A percentile compares a stretch with the other conserved stretches of the same genome.
These are phyloP conservation scores for Leccinum boreale DNA, from an alignment of 768 basidiomycete species.

Conservation along the genomic window DNA sequence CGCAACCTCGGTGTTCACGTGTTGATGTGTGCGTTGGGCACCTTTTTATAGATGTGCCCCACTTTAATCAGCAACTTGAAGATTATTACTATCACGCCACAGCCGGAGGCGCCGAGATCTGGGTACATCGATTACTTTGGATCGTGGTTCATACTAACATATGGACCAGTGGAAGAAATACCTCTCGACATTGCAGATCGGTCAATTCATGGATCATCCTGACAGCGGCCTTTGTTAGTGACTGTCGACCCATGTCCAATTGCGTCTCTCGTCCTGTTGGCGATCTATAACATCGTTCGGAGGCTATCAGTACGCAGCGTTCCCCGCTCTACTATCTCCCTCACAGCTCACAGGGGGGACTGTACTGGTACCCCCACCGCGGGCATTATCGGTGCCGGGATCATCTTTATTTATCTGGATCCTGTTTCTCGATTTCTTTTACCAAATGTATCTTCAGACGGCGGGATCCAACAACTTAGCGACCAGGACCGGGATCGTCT, in stretches of 20 bases:
- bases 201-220: conserved; percentile 21
- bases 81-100: conserved; percentile 99
- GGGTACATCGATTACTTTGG: conserved; percentile 5
- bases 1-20: conserved; percentile 92
- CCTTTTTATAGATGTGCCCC: neutral
- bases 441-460: conserved; percentile 13
- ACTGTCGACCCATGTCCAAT: neutral
- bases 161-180: conserved; percentile 21
- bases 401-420: conserved; percentile 18
- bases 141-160: neutral
- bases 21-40: conserved; percentile 77
- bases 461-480: neutral
- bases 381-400: conserved; percentile 5
- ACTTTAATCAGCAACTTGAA: conserved; percentile 27
- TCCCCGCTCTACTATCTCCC: conserved; percentile 7
- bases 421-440: conserved; percentile 21
- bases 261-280: neutral
- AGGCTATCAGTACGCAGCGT: conserved; percentile 20
- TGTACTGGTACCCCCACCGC: conserved; percentile 13
- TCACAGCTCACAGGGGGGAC: conserved; percentile 14
- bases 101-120: conserved; percentile 50
- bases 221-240: conserved; percentile 9
- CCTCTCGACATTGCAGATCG: conserved; percentile 23
- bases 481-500: neutral
- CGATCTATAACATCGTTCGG: neutral